A percentile compares a stretch with the other conserved stretches of the same genome.
phyloP scores from a whole-genome alignment of 1,284 basidiomycete species.

The Porodaedalea pini region DNA sequence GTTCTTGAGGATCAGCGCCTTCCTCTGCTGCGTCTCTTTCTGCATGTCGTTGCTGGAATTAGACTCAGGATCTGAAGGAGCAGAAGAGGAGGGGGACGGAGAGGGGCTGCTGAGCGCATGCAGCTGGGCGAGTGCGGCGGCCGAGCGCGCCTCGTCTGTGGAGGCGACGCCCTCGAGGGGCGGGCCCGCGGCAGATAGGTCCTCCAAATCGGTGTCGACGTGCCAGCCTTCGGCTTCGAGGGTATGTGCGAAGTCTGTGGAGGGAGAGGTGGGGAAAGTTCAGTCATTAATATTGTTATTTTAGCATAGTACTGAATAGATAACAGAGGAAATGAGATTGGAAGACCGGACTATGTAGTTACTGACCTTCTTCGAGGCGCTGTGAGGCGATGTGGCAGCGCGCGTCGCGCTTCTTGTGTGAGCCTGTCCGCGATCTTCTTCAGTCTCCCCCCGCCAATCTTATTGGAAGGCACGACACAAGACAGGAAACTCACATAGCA shows the following conservation, averaged over 20 bases:
- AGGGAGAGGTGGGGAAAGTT: background rate
- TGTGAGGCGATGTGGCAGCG: slow-evolving; percentile 85
- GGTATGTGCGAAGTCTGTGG: slow-evolving; percentile 54
- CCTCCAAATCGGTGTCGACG: slow-evolving; percentile 71
- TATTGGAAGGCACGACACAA: background rate
- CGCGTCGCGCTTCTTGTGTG: slow-evolving; percentile 88
- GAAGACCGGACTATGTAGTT: slow-evolving; percentile 13
- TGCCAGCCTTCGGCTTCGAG: slow-evolving; percentile 69
- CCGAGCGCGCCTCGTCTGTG: slow-evolving; percentile 35
- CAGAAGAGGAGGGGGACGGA: slow-evolving; percentile 34
- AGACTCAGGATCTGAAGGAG: background rate
- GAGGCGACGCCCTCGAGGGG: slow-evolving; percentile 49
- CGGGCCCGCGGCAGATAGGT: slow-evolving; percentile 51
- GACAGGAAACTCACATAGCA: slow-evolving; percentile 64
- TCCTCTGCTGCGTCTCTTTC: slow-evolving; percentile 29
- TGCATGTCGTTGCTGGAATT: background rate
- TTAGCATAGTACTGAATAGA: no score
- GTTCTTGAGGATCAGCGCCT: slow-evolving; percentile 77
- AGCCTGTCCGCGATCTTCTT: no score
- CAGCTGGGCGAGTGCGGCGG: slow-evolving; percentile 46
- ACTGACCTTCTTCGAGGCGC: slow-evolving; percentile 69
- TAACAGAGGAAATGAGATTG: background rate
- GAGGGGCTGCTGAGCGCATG: slow-evolving; percentile 50
- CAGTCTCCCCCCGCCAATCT: no score
- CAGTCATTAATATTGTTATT: background rate